Evolutionary conservation across 768 basidiomycete genomes (phyloP).

Genomic region (Boletus insuetus): DNA sequence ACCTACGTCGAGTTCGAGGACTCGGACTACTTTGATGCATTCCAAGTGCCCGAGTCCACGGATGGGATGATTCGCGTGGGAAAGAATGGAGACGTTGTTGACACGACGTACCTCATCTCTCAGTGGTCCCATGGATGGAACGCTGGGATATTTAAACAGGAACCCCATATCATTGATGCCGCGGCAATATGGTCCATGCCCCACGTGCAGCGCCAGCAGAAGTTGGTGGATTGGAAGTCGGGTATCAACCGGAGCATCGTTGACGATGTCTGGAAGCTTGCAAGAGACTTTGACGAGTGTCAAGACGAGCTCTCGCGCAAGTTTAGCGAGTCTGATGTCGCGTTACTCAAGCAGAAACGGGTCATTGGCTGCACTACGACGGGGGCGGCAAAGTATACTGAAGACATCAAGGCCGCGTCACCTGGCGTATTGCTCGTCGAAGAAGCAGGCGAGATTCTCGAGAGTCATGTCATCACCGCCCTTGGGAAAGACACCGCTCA

Average conservation of each 20-base stretch:
- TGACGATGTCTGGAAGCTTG: conserved; percentile 31
- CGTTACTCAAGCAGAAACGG: conserved; percentile 42
- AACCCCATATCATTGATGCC: conserved; percentile 22
- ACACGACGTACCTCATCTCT: conserved; percentile 42
- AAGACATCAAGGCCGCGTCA: conserved; percentile 42
- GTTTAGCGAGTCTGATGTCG: conserved; percentile 32
- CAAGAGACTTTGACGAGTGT: conserved; percentile 39
- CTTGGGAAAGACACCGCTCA: conserved; percentile 46
- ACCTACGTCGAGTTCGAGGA: conserved; percentile 53
- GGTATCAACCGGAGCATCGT: conserved; percentile 36
- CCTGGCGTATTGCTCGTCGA: conserved; percentile 63
- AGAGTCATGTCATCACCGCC: conserved; percentile 63
- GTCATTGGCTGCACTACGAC: conserved; percentile 72
- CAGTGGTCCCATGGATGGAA: conserved; percentile 45
- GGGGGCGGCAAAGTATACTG: conserved; percentile 59
- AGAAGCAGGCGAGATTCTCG: conserved; percentile 72
- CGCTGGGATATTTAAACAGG: conserved; percentile 40
- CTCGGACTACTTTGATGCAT: conserved; percentile 42
- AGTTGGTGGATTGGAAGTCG: conserved; percentile 34
- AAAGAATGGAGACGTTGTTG: conserved; percentile 35
- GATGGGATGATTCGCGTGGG: conserved; percentile 51
- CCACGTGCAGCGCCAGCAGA: conserved; percentile 22
- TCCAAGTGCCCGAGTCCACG: conserved; percentile 37
- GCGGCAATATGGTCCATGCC: conserved; percentile 39
- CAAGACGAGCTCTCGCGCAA: conserved; percentile 37